phyloP scores from a whole-genome alignment of 2,329 filamentous ascomycete species.

The Piedraia hortae region DNA sequence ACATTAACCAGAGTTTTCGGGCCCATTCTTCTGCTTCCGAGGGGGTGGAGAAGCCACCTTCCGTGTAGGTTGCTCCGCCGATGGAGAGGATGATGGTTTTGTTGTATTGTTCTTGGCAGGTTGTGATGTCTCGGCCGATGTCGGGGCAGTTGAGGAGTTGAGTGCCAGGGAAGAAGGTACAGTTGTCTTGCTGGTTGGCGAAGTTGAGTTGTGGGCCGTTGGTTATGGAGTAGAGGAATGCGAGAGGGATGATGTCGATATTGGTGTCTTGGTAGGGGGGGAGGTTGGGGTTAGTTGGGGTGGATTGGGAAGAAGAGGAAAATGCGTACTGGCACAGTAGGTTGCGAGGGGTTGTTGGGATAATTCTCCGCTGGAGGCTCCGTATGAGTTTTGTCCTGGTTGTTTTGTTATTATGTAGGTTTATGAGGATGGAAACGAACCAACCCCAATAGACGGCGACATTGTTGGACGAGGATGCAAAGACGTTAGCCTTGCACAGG shows the following conservation, averaged over 20 bases:
- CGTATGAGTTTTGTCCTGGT: slow-evolving; percentile 30
- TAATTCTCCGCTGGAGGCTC: slow-evolving; percentile 16
- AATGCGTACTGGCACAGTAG: slow-evolving; percentile 22
- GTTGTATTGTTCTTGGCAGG: slow-evolving; percentile 32
- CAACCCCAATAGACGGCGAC: slow-evolving; percentile 41
- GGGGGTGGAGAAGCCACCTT: slow-evolving; percentile 34
- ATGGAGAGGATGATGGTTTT: slow-evolving; percentile 50
- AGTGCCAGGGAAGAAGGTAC: slow-evolving; percentile 30
- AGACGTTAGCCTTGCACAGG: slow-evolving; percentile 1
- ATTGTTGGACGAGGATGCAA: slow-evolving; percentile 14
- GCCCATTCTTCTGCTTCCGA: slow-evolving; percentile 28
- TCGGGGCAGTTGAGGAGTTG: slow-evolving; percentile 32
- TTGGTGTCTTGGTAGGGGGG: slow-evolving; percentile 13
- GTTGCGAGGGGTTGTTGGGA: slow-evolving; percentile 27
- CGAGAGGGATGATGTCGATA: slow-evolving; percentile 31
- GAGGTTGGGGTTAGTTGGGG: too few relatives aligned
- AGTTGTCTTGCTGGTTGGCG: slow-evolving; percentile 33
- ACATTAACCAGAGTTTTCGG: slow-evolving; percentile 39
- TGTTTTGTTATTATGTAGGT: slow-evolving; percentile 8
- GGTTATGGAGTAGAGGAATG: slow-evolving; percentile 31
- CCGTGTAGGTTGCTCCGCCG: slow-evolving; percentile 40
- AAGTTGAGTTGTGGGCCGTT: slow-evolving; percentile 32
- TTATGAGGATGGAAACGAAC: slow-evolving; percentile 4
- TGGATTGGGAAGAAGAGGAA: not conserved
- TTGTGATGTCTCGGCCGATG: slow-evolving; percentile 26